Evolutionary conservation across 2,329 filamentous ascomycete species (phyloP), one percentile per base, ranked within the genome.

Genomic region (Aspergillus neotritici): DNA sequence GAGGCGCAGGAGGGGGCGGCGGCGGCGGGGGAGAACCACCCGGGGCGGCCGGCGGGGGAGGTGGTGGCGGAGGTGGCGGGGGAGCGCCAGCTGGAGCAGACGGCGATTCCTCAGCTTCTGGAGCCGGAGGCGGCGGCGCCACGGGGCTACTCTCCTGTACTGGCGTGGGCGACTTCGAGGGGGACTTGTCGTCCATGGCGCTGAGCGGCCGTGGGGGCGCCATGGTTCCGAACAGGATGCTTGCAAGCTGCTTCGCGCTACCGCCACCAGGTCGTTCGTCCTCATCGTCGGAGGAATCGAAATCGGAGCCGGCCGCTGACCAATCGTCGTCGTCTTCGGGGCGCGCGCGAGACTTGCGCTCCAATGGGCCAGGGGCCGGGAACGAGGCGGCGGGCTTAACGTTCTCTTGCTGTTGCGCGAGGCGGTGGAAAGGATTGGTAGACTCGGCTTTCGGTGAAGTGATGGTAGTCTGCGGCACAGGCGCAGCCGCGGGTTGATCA

Each of bases 221-320:
- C 90, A 98, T 97, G 40, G 90, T 95, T 46, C 93, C 91, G 63
- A 98, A 98, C 14, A 98, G 77, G 48, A 96, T 93, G 5, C 87
- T 94, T 12, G 93, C 93, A 31, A 98, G 79, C 56, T 95, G 87
- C 48, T 94, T 93, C 37, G 93, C 93, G 54, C 82, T 88, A 46
- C 85, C 83, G 42, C 87, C 87, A 39, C 86, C 86, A 13, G 87
- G 83, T 8, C 83, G 79, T 41, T 89, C 85, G 43, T 91, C 84
- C 30, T 80, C 78, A n/a, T 83, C 79, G 36, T 81, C 79, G 4
- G 79, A 80, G 0, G 81, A 83, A 40, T 87, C 85, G 42, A 86
- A 82, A 47, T 85, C 83, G 11, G 87, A 91, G 48, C 88, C 89
- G 17, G 81, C 81, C 10, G 79, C 80, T 49, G 80, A 84, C 90